Evolutionary conservation across 106 monocot genomes (phyloP), one percentile per base, ranked within the genome.

Genomic region (Dioscorea dumetorum): DNA sequence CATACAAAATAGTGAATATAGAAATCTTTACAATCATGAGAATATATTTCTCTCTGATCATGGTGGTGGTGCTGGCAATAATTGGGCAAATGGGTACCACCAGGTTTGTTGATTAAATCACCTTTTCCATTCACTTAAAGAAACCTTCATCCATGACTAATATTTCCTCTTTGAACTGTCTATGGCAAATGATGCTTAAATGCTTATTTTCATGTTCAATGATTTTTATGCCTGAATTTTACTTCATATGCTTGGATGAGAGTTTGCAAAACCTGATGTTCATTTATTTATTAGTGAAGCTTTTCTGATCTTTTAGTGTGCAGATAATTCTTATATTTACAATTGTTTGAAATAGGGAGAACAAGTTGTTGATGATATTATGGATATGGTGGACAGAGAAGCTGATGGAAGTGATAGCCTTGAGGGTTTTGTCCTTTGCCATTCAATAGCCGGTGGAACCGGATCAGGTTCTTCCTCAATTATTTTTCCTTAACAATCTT

Each of bases 321-420:
- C 41, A 41, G 41, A 41, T 41, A 5, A 41, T 41, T 41, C 10
- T 54, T 54, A 54, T 48, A 49, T 23, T 24, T 28, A 48, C 28
- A 28, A 28, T 58, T 63, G 17, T 65, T 69, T 77, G 12, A 66
- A 34, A 15, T 60, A 94, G 94, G 99, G 93, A 49, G 93, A 99
- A 59, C 82, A 93, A 87, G 92, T 99, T 23, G 88, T 99, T 41
- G 99, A 93, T 84, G 93, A 99, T 73, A 99, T 99, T 66, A 99
- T 99, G 99, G 99, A 99, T 64, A 99, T 99, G 99, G 72, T 99
- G 32, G 99, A 99, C 64, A 80, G 99, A 77, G 99, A 99, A 81
- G 99, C 99, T 63, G 99, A 99, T 87, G 99, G 99, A 69, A 99
- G 99, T 78, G 99, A 99, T 74, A 99, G 99, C 73, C 90, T 99